A percentile compares a stretch with the other conserved stretches of the same genome.
Conservation (phyloP, 2,329 filamentous ascomycete species). For the Alternaria arbusti region DNA sequence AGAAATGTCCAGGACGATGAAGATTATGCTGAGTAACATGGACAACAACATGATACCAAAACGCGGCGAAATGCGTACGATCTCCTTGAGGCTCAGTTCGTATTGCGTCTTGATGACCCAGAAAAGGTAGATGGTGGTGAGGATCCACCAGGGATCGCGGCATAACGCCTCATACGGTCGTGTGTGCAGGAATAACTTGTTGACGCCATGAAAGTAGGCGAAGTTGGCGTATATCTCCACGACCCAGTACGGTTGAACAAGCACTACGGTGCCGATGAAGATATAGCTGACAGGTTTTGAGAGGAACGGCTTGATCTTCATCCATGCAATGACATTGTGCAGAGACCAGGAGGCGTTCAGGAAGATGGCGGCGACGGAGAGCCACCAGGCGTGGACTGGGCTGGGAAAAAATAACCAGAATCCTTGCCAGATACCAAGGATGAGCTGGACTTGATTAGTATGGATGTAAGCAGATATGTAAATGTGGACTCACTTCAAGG, state of each 20-base stretch:
- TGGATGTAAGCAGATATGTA: neutral
- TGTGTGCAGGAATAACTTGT: constrained; percentile 60
- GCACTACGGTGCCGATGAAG: constrained; percentile 65
- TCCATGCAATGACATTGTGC: constrained; percentile 72
- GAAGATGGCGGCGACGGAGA: constrained; percentile 65
- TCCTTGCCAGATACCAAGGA: constrained; percentile 64
- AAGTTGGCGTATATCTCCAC: constrained; percentile 71
- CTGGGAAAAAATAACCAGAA: constrained; percentile 65
- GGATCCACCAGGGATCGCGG: constrained; percentile 73
- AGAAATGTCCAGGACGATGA: constrained; percentile 67
- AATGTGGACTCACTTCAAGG: constrained; percentile 38
- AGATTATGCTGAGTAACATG: constrained; percentile 66
- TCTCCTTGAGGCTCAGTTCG: constrained; percentile 63
- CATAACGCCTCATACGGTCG: constrained; percentile 67
- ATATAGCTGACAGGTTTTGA: constrained; percentile 57
- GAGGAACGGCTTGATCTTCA: constrained; percentile 69
- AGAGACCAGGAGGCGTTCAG: constrained; percentile 69
- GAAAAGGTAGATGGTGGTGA: constrained; percentile 65
- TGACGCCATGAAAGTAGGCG: constrained; percentile 65
- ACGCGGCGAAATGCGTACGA: constrained; percentile 66
- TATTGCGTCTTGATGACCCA: constrained; percentile 69
- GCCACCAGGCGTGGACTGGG: constrained; percentile 68
- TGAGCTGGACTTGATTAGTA: constrained; percentile 49
- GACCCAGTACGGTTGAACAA: constrained; percentile 69
- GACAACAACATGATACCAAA: constrained; percentile 67